Conservation (phyloP, 1,139 yeast species). For the Suhomyces coccinellae region DNA sequence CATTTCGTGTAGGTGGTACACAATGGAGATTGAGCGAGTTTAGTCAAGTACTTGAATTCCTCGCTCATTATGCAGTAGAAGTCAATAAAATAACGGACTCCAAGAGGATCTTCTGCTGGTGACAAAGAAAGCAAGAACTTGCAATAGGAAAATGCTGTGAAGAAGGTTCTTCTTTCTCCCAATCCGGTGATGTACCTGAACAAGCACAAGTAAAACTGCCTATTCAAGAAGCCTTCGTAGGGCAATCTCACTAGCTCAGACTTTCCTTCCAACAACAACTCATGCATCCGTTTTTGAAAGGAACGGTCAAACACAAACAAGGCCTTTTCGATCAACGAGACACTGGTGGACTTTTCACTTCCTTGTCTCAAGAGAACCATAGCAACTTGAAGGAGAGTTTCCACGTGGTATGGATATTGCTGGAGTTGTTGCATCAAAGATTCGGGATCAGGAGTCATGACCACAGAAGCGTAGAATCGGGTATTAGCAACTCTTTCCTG, state of each 20-base stretch:
- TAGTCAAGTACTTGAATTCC: conserved; percentile 61
- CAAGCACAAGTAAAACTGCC: conserved; percentile 73
- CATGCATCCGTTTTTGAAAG: conserved; percentile 42
- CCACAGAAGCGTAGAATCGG: conserved; percentile 66
- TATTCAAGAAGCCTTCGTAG: conserved; percentile 68
- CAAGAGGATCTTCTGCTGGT: conserved; percentile 83
- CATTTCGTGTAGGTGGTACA: conserved; percentile 60
- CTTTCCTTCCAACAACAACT: conserved; percentile 50
- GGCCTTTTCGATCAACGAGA: conserved; percentile 73
- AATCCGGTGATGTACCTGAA: conserved; percentile 71
- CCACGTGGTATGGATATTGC: conserved; percentile 71
- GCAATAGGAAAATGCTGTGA: conserved; percentile 74
- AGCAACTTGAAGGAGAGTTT: conserved; percentile 78
- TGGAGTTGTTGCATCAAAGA: conserved; percentile 57
- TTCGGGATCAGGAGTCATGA: conserved; percentile 71
- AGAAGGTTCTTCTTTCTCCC: conserved; percentile 75
- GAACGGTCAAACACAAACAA: conserved; percentile 75
- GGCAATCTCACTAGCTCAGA: conserved; percentile 70
- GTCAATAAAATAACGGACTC: conserved; percentile 81
- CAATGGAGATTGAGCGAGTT: conserved; percentile 55
- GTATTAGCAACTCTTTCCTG: conserved; percentile 53
- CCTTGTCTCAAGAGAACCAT: conserved; percentile 77
- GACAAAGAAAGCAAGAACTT: conserved; percentile 67
- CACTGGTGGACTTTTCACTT: conserved; percentile 63
- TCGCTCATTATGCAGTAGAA: conserved; percentile 70